A percentile compares a stretch with the other conserved stretches of the same genome.
Evolutionary conservation across 129 eudicot species (phyloP).

Genomic region (Tagetes erecta): DNA sequence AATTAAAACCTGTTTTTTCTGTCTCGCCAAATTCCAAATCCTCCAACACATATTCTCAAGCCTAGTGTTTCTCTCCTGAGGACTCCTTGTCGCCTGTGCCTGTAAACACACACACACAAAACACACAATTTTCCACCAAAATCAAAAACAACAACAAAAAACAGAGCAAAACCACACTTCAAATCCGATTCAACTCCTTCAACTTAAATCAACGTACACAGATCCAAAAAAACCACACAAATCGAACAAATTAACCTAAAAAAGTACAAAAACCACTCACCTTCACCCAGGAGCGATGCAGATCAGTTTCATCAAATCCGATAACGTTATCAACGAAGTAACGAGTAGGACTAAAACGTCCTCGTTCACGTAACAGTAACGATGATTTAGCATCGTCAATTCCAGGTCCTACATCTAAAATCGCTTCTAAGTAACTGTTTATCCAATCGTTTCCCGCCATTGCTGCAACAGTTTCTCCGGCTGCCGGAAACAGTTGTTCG

Average conservation of each 20-base stretch:
- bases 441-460: conserved; percentile 99
- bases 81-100: conserved; percentile 99
- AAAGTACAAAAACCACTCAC: conserved; percentile 28
- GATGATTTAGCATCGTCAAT: conserved; percentile 78
- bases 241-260: not conserved
- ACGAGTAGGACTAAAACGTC: conserved; percentile 89
- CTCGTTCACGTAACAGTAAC: conserved; percentile 78
- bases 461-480: not conserved
- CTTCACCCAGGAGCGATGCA: conserved; percentile 91
- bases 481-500: not conserved
- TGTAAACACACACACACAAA: conserved; percentile 26
- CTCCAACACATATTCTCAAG: conserved; percentile 99
- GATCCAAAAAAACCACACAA: not conserved
- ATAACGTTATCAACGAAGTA: conserved; percentile 95
- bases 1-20: conserved; percentile 80
- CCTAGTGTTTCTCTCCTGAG: conserved; percentile 97
- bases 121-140: not conserved
- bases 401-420: conserved; percentile 86
- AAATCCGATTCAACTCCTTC: not conserved
- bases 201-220: conserved; percentile 10
- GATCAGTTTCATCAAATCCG: conserved; percentile 98
- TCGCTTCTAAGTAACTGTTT: conserved; percentile 94
- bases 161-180: not conserved
- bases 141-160: not conserved
- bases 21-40: conserved; percentile 99